These are phyloP conservation scores for Penicillium sp. DNA, from an alignment of 2,329 filamentous ascomycete species.

Conservation along the genomic window DNA sequence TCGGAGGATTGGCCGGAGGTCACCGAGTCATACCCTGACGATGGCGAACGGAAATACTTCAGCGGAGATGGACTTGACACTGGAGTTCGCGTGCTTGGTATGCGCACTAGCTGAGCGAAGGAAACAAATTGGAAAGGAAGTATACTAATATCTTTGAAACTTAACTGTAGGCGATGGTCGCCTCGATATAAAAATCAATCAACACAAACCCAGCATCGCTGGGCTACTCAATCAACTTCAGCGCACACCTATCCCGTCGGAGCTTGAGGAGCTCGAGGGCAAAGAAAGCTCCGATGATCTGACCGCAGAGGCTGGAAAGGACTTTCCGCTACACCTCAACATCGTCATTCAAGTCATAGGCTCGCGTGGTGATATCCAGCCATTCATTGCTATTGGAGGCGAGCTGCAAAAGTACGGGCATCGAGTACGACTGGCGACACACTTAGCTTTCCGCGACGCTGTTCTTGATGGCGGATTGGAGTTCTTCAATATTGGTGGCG, in stretches of 20 bases:
- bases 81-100: constrained; percentile 21
- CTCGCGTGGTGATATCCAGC: constrained; percentile 75
- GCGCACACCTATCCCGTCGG: constrained; percentile 12
- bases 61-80: constrained; percentile 24
- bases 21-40: not conserved
- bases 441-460: constrained; percentile 69
- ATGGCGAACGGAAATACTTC: constrained; percentile 15
- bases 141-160: not conserved
- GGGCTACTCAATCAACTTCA: constrained; percentile 22
- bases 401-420: constrained; percentile 70
- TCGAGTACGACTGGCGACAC: constrained; percentile 75
- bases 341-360: constrained; percentile 77
- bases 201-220: constrained; percentile 25
- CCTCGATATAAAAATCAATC: constrained; percentile 26
- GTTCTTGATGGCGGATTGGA: constrained; percentile 74
- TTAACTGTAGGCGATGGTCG: constrained; percentile 23
- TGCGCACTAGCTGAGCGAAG: not conserved
- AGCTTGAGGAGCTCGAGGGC: constrained; percentile 7
- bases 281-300: constrained; percentile 1
- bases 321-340: constrained; percentile 48
- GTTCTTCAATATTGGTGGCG: constrained; percentile 75
- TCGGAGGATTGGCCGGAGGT: constrained; percentile 18
- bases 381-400: constrained; percentile 72
- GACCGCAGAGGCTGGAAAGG: constrained; percentile 6
- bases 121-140: not conserved